Base-by-base conservation (phyloP, 768 basidiomycete species). In the Tephrocybe sp. region DNA sequence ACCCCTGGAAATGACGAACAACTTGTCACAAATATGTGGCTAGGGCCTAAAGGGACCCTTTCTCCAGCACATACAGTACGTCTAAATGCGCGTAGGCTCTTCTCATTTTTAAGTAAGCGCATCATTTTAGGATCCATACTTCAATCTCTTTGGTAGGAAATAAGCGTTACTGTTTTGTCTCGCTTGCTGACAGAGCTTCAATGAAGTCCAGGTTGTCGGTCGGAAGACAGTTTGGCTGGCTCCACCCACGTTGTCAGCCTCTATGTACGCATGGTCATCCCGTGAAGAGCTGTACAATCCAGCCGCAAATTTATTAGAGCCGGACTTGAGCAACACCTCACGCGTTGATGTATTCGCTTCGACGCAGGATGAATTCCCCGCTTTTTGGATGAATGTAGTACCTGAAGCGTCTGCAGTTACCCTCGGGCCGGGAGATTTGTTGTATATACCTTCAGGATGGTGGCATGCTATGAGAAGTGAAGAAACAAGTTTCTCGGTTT, bases 401-500 rank as follows among this genome's bases (percentile, higher is more conserved):
- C 83, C 83, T 7, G 45, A 69, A 17, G 85, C 92, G 1, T 74
- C 78, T 67, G 73, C 74, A 42, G 79, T 78, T 30, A 82, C 82
- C 1, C 73, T 98, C 1, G 70, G 76, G 48, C 85, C 93, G 1
- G 96, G 95, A 0, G 96, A 98, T 67, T 50, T 95, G 39, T 71
- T 98, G 39, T 88, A 89, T 63, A 85, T 98, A 57, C 96, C 96
- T 16, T 87, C 89, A 4, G 85, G 89, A 23, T 96, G 92, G 92
- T 96, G 92, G 92, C 92, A 96, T 66, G 87, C 86, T 14, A 89
- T 92, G 88, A 80, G 84, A 56, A 86, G 84, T 66, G 89, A 91
- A 69, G 78, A 80, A 19, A 82, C 75, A 34, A 92, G 91, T 69
- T 86, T 91, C 64, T 94, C 92, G 38, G 77, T 94, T 40, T 95